Conservation (phyloP, 768 basidiomycete genomes). For the Termitomyces titanicus region DNA sequence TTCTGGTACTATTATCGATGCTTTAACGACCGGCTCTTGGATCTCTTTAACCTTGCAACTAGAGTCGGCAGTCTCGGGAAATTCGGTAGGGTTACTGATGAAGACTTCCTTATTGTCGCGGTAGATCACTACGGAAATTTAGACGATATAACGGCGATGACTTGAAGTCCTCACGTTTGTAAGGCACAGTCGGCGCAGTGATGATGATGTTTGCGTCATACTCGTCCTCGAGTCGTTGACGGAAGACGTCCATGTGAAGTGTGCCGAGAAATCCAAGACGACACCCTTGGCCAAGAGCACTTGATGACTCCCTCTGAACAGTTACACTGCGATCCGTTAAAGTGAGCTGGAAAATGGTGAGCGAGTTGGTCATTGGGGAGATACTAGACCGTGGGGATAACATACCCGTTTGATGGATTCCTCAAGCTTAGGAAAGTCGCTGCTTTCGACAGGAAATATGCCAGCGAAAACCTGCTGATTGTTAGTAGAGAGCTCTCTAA, state of each 20-base stretch:
- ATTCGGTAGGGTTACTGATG: constrained; percentile 93
- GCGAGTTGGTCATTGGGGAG: constrained; percentile 4
- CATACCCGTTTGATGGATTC: constrained; percentile 89
- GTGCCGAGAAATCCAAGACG: constrained; percentile 94
- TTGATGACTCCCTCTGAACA: constrained; percentile 87
- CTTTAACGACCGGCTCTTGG: constrained; percentile 91
- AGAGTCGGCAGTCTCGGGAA: constrained; percentile 77
- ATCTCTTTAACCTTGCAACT: constrained; percentile 64
- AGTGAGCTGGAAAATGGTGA: constrained; percentile 51
- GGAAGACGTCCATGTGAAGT: constrained; percentile 94
- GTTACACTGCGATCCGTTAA: constrained; percentile 88
- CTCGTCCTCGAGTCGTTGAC: constrained; percentile 95
- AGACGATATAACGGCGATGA: constrained; percentile 1
- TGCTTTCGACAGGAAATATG: constrained; percentile 88
- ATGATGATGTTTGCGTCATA: constrained; percentile 93
- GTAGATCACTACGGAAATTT: constrained; percentile 60
- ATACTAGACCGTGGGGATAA: constrained; percentile 5
- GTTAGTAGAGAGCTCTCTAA: neutral
- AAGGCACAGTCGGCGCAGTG: constrained; percentile 94
- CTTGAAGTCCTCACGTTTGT: constrained; percentile 54
- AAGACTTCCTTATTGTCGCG: constrained; percentile 52
- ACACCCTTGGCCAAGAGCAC: constrained; percentile 92
- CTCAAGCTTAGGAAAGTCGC: constrained; percentile 90
- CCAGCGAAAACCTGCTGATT: constrained; percentile 81
- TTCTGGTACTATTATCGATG: constrained; percentile 92